Conservation (phyloP, 768 basidiomycete species). For the Nevesoporus exiguus region DNA sequence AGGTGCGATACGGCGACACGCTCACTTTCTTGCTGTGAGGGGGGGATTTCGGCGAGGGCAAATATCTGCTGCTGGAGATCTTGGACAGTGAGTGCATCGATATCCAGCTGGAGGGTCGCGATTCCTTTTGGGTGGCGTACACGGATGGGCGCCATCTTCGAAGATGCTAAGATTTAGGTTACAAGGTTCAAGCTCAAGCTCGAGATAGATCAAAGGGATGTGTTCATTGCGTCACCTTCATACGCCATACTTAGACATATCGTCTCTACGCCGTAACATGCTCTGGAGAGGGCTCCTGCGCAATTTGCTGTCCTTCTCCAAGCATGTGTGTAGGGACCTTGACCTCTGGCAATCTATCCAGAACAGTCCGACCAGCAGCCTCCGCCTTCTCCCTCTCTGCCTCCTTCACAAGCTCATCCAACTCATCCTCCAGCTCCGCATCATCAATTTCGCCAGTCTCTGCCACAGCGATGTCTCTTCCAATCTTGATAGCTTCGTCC, state of each 20-base stretch:
- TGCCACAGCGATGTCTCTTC: conserved; percentile 56
- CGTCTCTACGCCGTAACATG: conserved; percentile 10
- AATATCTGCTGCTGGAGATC: conserved; percentile 76
- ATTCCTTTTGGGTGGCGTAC: conserved; percentile 85
- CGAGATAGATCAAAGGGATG: background rate
- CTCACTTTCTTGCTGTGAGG: conserved; percentile 77
- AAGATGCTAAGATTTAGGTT: too few relatives aligned
- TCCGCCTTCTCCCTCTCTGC: conserved; percentile 39
- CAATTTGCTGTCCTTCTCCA: background rate
- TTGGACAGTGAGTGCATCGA: conserved; percentile 60
- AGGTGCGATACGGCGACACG: conserved; percentile 9
- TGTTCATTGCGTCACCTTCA: conserved; percentile 11
- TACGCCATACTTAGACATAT: conserved; percentile 9
- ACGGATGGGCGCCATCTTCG: conserved; percentile 65
- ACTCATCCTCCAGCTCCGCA: conserved; percentile 61
- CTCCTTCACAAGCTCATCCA: conserved; percentile 52
- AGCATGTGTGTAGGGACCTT: conserved; percentile 17
- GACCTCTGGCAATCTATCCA: conserved; percentile 21
- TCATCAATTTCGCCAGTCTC: conserved; percentile 50
- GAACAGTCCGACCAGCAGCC: conserved; percentile 25
- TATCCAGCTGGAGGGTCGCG: conserved; percentile 67
- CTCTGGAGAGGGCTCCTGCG: background rate
- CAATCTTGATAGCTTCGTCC: conserved; percentile 70
- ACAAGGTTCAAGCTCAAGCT: too few relatives aligned
- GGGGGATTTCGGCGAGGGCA: conserved; percentile 61